Percentiles rank a stretch among this genome's conserved stretches.
phyloP scores from a whole-genome alignment of 768 basidiomycete species.

The Leccinum ochraceum region DNA sequence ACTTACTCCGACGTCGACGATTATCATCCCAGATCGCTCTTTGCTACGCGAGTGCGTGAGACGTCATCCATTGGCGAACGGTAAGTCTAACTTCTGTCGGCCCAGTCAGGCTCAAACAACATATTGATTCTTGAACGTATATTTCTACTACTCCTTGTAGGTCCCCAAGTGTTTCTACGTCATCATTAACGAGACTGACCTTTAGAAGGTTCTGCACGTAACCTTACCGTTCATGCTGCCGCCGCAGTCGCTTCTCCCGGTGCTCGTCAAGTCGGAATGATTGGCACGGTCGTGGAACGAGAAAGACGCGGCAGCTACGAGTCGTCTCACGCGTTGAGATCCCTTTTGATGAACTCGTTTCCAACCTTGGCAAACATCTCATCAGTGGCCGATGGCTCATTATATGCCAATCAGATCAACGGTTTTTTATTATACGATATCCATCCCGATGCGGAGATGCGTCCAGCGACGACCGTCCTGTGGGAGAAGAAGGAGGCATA shows the following conservation, averaged over 20 bases:
- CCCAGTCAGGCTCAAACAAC: neutral
- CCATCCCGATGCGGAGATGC: neutral
- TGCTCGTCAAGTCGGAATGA: neutral
- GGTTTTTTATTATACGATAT: constrained; percentile 7
- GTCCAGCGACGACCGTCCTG: neutral
- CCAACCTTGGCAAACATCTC: neutral
- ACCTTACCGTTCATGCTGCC: neutral
- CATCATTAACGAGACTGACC: neutral
- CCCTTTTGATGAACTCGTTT: neutral
- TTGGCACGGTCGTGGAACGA: neutral
- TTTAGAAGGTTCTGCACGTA: neutral
- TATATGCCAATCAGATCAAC: neutral
- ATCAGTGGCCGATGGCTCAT: constrained; percentile 7
- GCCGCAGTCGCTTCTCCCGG: neutral
- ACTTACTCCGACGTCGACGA: neutral
- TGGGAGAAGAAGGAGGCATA: neutral
- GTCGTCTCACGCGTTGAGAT: neutral
- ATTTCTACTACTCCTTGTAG: neutral
- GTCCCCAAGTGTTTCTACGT: neutral
- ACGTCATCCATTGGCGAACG: constrained; percentile 1
- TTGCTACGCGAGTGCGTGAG: too few relatives aligned
- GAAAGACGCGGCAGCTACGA: neutral
- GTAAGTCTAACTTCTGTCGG: neutral
- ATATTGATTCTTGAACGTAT: neutral
- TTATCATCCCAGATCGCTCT: neutral